A percentile compares a stretch with the other conserved stretches of the same genome.
Evolutionary conservation across 2,329 filamentous ascomycete species (phyloP).

Genomic region (Aspergillus sp.): DNA sequence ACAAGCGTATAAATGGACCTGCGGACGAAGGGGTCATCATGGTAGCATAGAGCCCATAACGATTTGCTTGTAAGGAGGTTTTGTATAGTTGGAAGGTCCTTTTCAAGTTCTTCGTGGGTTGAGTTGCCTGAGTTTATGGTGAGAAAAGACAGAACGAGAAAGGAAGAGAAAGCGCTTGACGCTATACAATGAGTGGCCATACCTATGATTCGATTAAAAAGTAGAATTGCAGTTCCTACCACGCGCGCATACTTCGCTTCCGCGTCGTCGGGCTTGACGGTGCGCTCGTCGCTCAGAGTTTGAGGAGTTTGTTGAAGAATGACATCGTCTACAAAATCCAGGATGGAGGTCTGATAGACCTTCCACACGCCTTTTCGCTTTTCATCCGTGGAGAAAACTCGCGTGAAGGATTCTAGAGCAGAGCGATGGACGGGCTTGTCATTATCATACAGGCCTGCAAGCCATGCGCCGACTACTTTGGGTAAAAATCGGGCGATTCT

Average conservation of each 20-base stretch:
- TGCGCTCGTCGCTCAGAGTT: conserved; percentile 86
- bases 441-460: conserved; percentile 83
- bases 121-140: conserved; percentile 29
- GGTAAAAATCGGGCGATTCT: conserved; percentile 79
- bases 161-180: background rate
- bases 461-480: conserved; percentile 81
- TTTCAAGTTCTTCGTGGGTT: conserved; percentile 54
- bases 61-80: conserved; percentile 63
- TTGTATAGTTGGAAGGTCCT: conserved; percentile 63
- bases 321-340: conserved; percentile 79
- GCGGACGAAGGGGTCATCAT: conserved; percentile 59
- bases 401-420: conserved; percentile 72
- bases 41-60: conserved; percentile 59
- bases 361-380: conserved; percentile 77
- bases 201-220: conserved; percentile 57
- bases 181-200: conserved; percentile 9
- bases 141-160: conserved; percentile 12
- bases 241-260: conserved; percentile 83
- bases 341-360: conserved; percentile 74
- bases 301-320: conserved; percentile 73
- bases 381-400: conserved; percentile 75
- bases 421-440: conserved; percentile 74
- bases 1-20: conserved; percentile 59
- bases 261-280: conserved; percentile 79
- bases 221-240: conserved; percentile 57